These are phyloP conservation scores for Exophiala lecanii-corni DNA, from an alignment of 2,329 filamentous ascomycete genomes.

Conservation along the genomic window DNA sequence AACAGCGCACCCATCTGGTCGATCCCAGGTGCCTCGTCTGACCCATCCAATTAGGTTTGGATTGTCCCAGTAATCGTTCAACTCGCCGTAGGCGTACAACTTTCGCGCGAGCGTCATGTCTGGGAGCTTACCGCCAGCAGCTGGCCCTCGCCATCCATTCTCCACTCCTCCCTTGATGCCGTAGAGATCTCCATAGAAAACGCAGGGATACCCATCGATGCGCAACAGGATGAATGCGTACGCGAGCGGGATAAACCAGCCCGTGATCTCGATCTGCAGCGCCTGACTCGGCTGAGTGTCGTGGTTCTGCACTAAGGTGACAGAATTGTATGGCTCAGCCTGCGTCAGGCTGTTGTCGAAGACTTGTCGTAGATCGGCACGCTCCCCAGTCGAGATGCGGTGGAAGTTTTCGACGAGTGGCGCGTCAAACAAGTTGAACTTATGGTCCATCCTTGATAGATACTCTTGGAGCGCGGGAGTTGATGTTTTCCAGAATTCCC, in stretches of 20 bases:
- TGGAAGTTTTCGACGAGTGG: conserved; percentile 64
- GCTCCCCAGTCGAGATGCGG: conserved; percentile 49
- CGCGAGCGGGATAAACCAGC: conserved; percentile 62
- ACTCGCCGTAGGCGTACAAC: conserved; percentile 57
- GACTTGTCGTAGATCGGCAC: conserved; percentile 54
- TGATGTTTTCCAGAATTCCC: conserved; percentile 54
- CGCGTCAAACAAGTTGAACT: conserved; percentile 58
- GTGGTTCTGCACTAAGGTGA: conserved; percentile 58
- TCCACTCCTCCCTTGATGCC: conserved; percentile 44
- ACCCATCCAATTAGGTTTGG: conserved; percentile 57
- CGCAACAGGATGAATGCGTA: conserved; percentile 63
- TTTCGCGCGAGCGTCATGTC: conserved; percentile 55
- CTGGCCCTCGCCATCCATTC: conserved; percentile 45
- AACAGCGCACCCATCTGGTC: conserved; percentile 44
- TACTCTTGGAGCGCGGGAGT: conserved; percentile 50
- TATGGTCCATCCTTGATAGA: conserved; percentile 52
- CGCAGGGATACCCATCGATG: conserved; percentile 53
- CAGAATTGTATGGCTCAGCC: conserved; percentile 46
- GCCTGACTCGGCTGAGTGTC: conserved; percentile 27
- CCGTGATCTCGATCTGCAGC: conserved; percentile 49
- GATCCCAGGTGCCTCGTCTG: conserved; percentile 44
- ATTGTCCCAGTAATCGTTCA: conserved; percentile 56
- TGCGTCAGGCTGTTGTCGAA: conserved; percentile 55
- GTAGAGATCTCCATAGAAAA: conserved; percentile 62
- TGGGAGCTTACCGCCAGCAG: conserved; percentile 49